Evolutionary conservation across 306 rosid species (phyloP), one percentile per base, ranked within the genome.

Genomic region (Pyrus betulifolia): DNA sequence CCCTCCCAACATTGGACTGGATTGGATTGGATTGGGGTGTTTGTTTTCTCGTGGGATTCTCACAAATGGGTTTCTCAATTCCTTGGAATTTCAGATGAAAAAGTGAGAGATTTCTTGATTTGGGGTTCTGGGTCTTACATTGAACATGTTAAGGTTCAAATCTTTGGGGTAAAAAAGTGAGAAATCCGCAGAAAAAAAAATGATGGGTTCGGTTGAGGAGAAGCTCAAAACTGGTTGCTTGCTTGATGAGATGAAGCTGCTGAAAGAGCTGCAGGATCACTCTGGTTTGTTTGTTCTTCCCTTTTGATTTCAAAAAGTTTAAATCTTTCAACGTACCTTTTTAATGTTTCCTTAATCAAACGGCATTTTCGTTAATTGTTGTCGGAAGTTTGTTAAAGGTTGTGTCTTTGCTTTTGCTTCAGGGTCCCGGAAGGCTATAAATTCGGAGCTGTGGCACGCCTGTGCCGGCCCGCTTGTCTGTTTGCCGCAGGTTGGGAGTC

Each of bases 391-490:
- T 40, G 40, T 69, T 68, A 27, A 28, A 6, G 33, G 23, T 44
- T 12, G 67, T n/a, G 13, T 69, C 49, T 79, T 21, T 23, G 23
- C 1, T 70, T 70, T 71, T 69, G 44, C 76, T 76, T 81, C 90
- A 96, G 99, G 92, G 70, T 82, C 81, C 23, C 79, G 88, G 74
- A 92, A 89, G 89, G 81, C 87, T 67, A 88, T 96, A 57, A 96
- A 84, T 84, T 89, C 97, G 2, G 99, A 96, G 88, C 35, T 96
- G 70, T 96, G 99, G 99, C 98, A 96, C 79, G 98, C 99, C 79
- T 96, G 99, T 78, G 99, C 98, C 19, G 99, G 99, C 49, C 98
- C 99, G 6, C 97, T 96, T 67, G 99, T 91, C 33, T 87, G 85
- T 28, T 70, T 96, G 83, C 99, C 99, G 68, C 99, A 88, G 66